Evolutionary conservation across 163 green algal genomes (phyloP), one percentile per base, ranked within the genome.

Genomic region (Prototheca cutis): DNA sequence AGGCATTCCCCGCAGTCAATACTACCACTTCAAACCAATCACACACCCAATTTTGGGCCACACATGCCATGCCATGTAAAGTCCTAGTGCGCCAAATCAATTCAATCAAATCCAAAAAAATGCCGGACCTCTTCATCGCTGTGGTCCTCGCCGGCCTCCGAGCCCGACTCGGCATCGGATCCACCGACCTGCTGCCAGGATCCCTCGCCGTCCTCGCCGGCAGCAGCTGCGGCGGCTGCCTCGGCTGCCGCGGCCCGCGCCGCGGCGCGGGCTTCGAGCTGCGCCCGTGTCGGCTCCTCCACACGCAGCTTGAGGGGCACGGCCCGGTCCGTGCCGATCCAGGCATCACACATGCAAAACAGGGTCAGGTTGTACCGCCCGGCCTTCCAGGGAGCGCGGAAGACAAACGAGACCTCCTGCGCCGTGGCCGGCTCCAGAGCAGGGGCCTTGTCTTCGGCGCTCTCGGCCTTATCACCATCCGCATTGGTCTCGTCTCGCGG

Each of bases 321-420:
- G 1, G 49, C 53, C 18, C 59, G 49, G 68, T 94, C 84, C 34
- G 49, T 67, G 48, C 85, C 85, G 33, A 90, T 62, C 71, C 84
- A 94, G 24, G 59, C 75, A 63, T 91, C 84, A 54, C 64, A 78
- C 69, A 93, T 77, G 53, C 71, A 61, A 31, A 77, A 53, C 55
- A 93, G 53, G 24, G 65, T 66, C 42, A 91, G 68, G 64, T 86
- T 73, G 53, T 88, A 83, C 77, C 84, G 45, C 75, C 59, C 55
- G 33, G 65, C 7, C 7, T 29, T 42, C 3, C 40, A 6, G 1
- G 71, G 75, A 4, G 75, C 78, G 0, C 42, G 13, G 40, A 93
- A 90, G 51, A 74, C 66, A n/a, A 91, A 32, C 55, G 86, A 74
- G 47, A 91, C 66, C 31, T 78, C 39, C 77, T 93, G 81, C 4